Evolutionary conservation across 2,329 filamentous ascomycete genomes (phyloP), one percentile per base, ranked within the genome.

Genomic region (Periglandula ipomoeae): DNA sequence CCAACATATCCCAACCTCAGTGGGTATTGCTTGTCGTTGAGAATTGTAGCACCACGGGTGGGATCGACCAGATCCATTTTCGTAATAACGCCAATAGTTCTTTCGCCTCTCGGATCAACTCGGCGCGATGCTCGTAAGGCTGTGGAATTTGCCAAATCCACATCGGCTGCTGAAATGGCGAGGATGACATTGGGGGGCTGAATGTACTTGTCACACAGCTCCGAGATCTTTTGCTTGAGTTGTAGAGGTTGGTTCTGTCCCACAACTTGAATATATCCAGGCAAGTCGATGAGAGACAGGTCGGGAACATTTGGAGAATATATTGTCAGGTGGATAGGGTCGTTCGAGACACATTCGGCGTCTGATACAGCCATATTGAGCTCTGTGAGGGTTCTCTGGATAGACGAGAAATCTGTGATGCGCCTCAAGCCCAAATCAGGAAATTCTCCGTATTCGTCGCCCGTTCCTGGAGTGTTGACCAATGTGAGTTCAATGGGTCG

Each of bases 31-130:
- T 82, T 85, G 64, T 98, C 91, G 23, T 76, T 83, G 19, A 98
- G 73, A 27, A 98, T 88, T 32, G 80, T 76, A 13, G 81, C 78
- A 26, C 90, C 93, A 50, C 91, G 82, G 7, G 74, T 72, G 3
- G 93, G 78, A 57, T 97, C 91, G 7, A 98, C 90, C 20, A 98
- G 75, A 60, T 98, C 93, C 91, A 98, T 96, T 71, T 98, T 98
- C 3, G 93, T 98, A 38, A 98, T 84, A n/a, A 98, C 93, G 40
- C 93, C 93, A 61, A 98, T 98, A 0, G 93, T 98, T 53, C 93
- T 79, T 69, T 98, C 93, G 48, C 93, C 93, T 52, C 93, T 78
- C 1, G 93, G 93, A 60, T 98, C 93, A 24, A 97, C 90, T 57
- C 91, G 80, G 53, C 93, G 80, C 56, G 90, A 95, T 17, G 93